These are phyloP conservation scores for Leptodontidium sp. DNA, from an alignment of 2,329 filamentous ascomycete species.

Conservation along the genomic window DNA sequence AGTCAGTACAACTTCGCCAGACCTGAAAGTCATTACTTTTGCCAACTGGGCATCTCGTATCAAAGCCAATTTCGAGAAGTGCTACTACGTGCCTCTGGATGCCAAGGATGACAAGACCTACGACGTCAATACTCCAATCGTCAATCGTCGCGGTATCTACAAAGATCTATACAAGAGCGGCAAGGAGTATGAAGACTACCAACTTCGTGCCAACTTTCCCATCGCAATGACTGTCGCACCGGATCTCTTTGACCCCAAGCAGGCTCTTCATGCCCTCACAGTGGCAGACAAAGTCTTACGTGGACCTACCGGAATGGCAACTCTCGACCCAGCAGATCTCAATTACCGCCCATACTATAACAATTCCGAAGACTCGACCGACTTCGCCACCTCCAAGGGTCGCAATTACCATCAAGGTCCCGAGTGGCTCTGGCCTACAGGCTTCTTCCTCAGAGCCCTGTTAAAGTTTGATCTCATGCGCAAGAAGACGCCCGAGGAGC, in stretches of 20 bases:
- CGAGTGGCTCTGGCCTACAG: slow-evolving; percentile 97
- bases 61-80: slow-evolving; percentile 87
- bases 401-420: slow-evolving; percentile 98
- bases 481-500: slow-evolving; percentile 69
- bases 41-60: slow-evolving; percentile 81
- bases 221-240: slow-evolving; percentile 96
- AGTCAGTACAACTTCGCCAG: slow-evolving; percentile 69
- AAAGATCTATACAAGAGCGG: slow-evolving; percentile 95
- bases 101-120: slow-evolving; percentile 76
- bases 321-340: slow-evolving; percentile 87
- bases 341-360: slow-evolving; percentile 96
- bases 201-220: slow-evolving; percentile 91
- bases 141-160: slow-evolving; percentile 96
- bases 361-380: slow-evolving; percentile 90
- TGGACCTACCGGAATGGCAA: slow-evolving; percentile 94
- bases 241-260: slow-evolving; percentile 79
- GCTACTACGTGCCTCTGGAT: slow-evolving; percentile 83
- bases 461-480: slow-evolving; percentile 88
- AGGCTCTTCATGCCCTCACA: slow-evolving; percentile 82
- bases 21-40: slow-evolving; percentile 68
- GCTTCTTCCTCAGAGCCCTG: slow-evolving; percentile 91
- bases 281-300: slow-evolving; percentile 81
- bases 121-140: slow-evolving; percentile 78
- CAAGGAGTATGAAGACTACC: slow-evolving; percentile 98
- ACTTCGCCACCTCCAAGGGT: slow-evolving; percentile 93